phyloP scores from a whole-genome alignment of 257 asterid species.

The Phtheirospermum japonicum region DNA sequence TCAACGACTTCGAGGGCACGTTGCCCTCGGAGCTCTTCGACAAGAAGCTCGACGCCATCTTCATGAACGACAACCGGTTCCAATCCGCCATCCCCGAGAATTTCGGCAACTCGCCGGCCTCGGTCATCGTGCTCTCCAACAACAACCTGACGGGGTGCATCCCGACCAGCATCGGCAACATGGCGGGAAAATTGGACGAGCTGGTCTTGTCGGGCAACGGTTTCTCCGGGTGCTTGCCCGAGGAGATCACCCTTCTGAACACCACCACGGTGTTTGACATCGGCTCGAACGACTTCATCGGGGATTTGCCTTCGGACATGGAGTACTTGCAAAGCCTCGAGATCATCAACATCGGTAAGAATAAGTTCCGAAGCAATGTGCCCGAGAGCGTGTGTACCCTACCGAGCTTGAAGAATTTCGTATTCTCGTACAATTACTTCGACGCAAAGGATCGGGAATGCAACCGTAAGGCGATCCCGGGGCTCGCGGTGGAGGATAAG shows the following conservation, averaged over 20 bases:
- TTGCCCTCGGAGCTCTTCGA: constrained; percentile 51
- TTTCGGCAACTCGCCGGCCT: constrained; percentile 58
- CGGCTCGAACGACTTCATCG: constrained; percentile 37
- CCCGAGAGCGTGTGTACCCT: constrained; percentile 43
- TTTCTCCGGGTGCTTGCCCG: constrained; percentile 60
- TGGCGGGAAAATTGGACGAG: constrained; percentile 50
- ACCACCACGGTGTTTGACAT: constrained; percentile 44
- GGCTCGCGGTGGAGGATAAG: constrained; percentile 32
- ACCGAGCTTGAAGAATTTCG: constrained; percentile 46
- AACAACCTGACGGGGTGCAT: constrained; percentile 54
- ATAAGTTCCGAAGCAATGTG: constrained; percentile 43
- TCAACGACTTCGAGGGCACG: constrained; percentile 79
- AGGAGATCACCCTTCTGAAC: constrained; percentile 44
- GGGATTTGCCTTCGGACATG: constrained; percentile 48
- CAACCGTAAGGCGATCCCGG: constrained; percentile 17
- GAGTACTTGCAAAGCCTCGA: constrained; percentile 45
- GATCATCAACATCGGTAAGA: constrained; percentile 37
- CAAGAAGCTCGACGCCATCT: constrained; percentile 53
- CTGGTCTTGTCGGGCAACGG: constrained; percentile 36
- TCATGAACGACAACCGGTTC: constrained; percentile 53
- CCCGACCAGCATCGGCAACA: constrained; percentile 52
- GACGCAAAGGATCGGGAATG: constrained; percentile 45
- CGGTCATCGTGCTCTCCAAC: constrained; percentile 47
- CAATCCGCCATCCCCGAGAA: constrained; percentile 48
- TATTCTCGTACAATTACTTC: constrained; percentile 44